Evolutionary conservation across 2,329 filamentous ascomycete genomes (phyloP).

Genomic region (Epichloe typhina): DNA sequence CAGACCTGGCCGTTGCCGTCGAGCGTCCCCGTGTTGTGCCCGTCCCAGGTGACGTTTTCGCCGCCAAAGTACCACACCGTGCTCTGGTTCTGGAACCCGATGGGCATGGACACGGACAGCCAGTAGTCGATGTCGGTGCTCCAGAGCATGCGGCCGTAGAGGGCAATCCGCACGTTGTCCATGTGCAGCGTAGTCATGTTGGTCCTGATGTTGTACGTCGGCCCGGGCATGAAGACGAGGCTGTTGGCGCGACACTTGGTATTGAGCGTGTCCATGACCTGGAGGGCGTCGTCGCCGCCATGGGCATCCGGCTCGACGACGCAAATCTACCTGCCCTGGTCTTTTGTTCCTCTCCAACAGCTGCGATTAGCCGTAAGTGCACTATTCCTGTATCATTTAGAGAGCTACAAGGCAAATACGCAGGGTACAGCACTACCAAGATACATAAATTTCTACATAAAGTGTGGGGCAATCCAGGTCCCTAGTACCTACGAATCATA

Average conservation of each 20-base stretch:
- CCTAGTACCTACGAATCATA: too few relatives aligned
- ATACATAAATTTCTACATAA: too few relatives aligned
- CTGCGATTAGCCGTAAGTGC: too few relatives aligned
- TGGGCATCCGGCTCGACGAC: slow-evolving; percentile 14
- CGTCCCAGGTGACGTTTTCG: slow-evolving; percentile 33
- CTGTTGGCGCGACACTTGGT: slow-evolving; percentile 15
- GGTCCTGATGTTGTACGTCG: slow-evolving; percentile 20
- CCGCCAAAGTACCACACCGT: slow-evolving; percentile 43
- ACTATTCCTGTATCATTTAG: too few relatives aligned
- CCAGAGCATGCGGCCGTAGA: slow-evolving; percentile 25
- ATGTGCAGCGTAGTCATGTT: slow-evolving; percentile 22
- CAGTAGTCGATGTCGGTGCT: slow-evolving; percentile 36
- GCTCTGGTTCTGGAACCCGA: slow-evolving; percentile 42
- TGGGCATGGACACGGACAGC: slow-evolving; percentile 34
- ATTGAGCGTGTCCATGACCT: slow-evolving; percentile 20
- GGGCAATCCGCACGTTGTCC: slow-evolving; percentile 30
- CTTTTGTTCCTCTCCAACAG: too few relatives aligned
- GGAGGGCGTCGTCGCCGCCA: slow-evolving; percentile 19
- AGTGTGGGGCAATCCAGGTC: too few relatives aligned
- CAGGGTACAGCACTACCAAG: too few relatives aligned
- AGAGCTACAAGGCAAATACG: too few relatives aligned
- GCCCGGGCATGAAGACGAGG: slow-evolving; percentile 20
- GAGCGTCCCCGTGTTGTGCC: slow-evolving; percentile 37
- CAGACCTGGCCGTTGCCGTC: slow-evolving; percentile 48
- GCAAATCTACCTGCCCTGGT: slow-evolving; percentile 5